Evolutionary conservation across 2,329 filamentous ascomycete species (phyloP), one percentile per base, ranked within the genome.

Genomic region (Colletotrichum viniferum): DNA sequence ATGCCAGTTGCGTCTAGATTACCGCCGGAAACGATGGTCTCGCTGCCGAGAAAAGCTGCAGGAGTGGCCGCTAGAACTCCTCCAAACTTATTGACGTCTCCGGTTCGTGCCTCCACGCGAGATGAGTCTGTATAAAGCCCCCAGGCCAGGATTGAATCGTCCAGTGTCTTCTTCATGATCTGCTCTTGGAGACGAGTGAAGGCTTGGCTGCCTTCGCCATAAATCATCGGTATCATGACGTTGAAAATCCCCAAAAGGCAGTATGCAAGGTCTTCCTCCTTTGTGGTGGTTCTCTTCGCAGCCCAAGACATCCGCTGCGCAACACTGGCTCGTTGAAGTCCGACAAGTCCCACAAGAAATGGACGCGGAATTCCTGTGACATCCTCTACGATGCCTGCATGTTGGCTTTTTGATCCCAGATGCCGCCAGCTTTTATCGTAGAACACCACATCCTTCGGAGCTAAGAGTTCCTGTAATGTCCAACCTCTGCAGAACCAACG

Each of bases 281-380:
- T 38, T 16, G 70, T 78, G 0, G 78, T 79, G 2, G 58, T 21
- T 5, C 78, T 61, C 2, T 65, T 65, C 0, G 78, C 69, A 14
- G 78, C 78, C 78, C 78, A 79, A 2, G 75, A 77, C 78, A 79
- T 79, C 0, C 78, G 78, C 8, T 80, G 77, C 0, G 79, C 78
- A 8, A 80, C 70, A 4, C 77, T 80, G 5, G 77, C 77, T 5
- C 30, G 14, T 7, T 62, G 61, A 2, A 79, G n/a, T 1, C 63
- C 24, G 1, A 61, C 13, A 4, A 61, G n/a, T 2, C 78, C 76
- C 1, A 78, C 28, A 0, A 79, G 30, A 13, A 67, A 75, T 2
- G 32, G 62, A 13, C 56, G 70, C 0, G 77, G 76, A 13, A 85
- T 83, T 0, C 77, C 76, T 2, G 84, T 85, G n/a, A 83, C 79